Evolutionary conservation across 768 basidiomycete species (phyloP).

Genomic region (Tephrocybe sp.): DNA sequence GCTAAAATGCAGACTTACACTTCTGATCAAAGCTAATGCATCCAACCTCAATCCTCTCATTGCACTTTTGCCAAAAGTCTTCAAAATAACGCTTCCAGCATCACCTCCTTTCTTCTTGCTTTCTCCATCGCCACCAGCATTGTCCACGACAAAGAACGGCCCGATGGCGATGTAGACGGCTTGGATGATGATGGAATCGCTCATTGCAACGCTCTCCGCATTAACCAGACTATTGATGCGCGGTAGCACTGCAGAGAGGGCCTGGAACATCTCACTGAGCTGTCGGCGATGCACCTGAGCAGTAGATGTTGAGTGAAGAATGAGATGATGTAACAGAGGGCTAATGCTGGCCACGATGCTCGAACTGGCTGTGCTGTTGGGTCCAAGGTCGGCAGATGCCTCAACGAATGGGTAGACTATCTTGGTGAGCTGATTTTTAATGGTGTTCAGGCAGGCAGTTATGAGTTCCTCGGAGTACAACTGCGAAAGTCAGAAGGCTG

Average conservation of each 20-base stretch:
- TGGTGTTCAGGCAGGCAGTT: conserved; percentile 66
- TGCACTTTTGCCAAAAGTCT: conserved; percentile 72
- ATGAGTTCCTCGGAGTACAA: conserved; percentile 95
- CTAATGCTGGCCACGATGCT: conserved; percentile 33
- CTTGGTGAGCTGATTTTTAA: conserved; percentile 80
- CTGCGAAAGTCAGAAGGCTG: conserved; percentile 33
- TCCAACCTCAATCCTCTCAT: conserved; percentile 83
- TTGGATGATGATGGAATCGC: conserved; percentile 89
- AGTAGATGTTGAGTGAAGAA: conserved; percentile 38
- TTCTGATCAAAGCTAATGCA: conserved; percentile 80
- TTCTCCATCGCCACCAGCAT: conserved; percentile 53
- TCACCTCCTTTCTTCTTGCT: conserved; percentile 49
- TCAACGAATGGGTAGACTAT: conserved; percentile 89
- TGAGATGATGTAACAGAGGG: conserved; percentile 52
- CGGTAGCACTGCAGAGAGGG: conserved; percentile 68
- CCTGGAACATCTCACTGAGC: conserved; percentile 71
- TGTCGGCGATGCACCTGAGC: conserved; percentile 42
- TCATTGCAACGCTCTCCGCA: conserved; percentile 75
- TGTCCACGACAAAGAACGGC: conserved; percentile 89
- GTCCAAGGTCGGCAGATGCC: conserved; percentile 43
- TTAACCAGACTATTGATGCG: conserved; percentile 74
- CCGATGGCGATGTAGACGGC: conserved; percentile 92
- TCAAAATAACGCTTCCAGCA: conserved; percentile 60
- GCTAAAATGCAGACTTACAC: conserved; percentile 58
- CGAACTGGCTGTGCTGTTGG: conserved; percentile 23